These are phyloP conservation scores for Echium plantagineum DNA, from an alignment of 257 asterid genomes.

Conservation along the genomic window DNA sequence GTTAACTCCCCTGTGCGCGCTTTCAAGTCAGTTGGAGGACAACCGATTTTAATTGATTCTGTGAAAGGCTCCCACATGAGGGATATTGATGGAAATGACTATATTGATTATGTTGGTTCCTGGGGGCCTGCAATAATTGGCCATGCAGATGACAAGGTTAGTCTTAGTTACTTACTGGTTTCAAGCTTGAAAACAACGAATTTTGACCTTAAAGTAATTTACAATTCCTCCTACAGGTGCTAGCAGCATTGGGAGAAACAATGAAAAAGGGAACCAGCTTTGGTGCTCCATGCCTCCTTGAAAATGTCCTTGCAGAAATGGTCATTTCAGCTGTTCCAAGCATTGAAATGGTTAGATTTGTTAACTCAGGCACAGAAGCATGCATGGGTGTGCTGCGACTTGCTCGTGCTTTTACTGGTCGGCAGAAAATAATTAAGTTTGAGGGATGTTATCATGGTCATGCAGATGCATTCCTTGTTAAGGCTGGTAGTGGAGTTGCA, in stretches of 20 bases:
- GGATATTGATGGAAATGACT: conserved; percentile 96
- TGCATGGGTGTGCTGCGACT: conserved; percentile 91
- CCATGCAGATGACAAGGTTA: conserved; percentile 95
- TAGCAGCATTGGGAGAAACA: conserved; percentile 85
- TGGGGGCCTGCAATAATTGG: conserved; percentile 99
- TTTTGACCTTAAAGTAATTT: too few species aligned
- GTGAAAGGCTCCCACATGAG: conserved; percentile 94
- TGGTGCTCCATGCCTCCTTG: conserved; percentile 97
- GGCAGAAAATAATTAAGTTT: conserved; percentile 71
- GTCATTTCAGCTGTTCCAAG: conserved; percentile 94
- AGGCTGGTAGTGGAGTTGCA: conserved; percentile 99
- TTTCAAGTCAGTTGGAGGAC: conserved; percentile 97
- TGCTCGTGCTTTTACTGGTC: conserved; percentile 92
- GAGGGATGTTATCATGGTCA: conserved; percentile 99
- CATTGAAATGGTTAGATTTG: conserved; percentile 96
- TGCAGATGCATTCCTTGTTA: conserved; percentile 95
- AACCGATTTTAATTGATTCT: conserved; percentile 76
- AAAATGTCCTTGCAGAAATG: conserved; percentile 85
- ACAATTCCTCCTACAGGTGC: conserved; percentile 33
- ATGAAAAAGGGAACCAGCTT: conserved; percentile 99
- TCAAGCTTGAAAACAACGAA: too few species aligned
- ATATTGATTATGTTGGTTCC: conserved; percentile 97
- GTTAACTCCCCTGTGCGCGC: conserved; percentile 99
- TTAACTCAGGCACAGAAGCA: conserved; percentile 98
- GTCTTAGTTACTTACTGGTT: background rate